Conservation (phyloP, 208 protist genomes). For the Leishmania turanica region DNA sequence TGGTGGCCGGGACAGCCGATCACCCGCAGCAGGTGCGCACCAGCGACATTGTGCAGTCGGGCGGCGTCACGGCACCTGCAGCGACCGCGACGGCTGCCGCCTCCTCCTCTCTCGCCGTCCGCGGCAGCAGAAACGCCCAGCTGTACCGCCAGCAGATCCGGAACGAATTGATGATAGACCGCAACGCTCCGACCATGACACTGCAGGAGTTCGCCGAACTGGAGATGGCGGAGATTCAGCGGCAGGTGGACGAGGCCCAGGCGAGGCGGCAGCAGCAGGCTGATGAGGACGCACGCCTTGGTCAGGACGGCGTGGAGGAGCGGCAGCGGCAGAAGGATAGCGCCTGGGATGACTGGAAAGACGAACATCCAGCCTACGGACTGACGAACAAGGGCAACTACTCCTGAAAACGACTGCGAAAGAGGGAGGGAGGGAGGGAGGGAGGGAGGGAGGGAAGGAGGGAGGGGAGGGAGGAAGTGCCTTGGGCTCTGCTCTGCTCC, state of each 20-base stretch:
- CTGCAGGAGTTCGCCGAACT: constrained; percentile 84
- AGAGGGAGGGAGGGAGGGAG: not conserved
- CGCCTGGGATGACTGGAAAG: constrained; percentile 82
- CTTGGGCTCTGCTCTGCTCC: not conserved
- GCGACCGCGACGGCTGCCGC: constrained; percentile 1
- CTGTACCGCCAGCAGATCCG: constrained; percentile 72
- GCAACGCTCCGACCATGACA: constrained; percentile 86
- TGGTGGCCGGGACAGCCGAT: constrained; percentile 59
- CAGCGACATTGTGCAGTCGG: constrained; percentile 25
- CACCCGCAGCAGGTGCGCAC: constrained; percentile 43
- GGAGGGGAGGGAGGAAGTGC: not conserved
- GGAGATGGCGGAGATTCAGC: constrained; percentile 84
- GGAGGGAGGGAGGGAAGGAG: not conserved
- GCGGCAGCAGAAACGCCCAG: constrained; percentile 37
- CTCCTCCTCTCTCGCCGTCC: constrained; percentile 6
- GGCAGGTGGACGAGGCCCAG: constrained; percentile 63
- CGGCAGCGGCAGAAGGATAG: constrained; percentile 81
- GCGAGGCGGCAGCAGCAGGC: constrained; percentile 41
- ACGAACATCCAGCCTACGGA: constrained; percentile 81
- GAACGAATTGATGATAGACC: constrained; percentile 77
- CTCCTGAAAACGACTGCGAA: constrained; percentile 35
- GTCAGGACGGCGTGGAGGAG: constrained; percentile 86
- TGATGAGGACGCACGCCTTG: constrained; percentile 82
- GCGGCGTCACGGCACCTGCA: constrained; percentile 9
- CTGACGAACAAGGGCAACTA: constrained; percentile 86